phyloP scores from a whole-genome alignment of 352 stramenopile genomes.

The Globisporangium polare region DNA sequence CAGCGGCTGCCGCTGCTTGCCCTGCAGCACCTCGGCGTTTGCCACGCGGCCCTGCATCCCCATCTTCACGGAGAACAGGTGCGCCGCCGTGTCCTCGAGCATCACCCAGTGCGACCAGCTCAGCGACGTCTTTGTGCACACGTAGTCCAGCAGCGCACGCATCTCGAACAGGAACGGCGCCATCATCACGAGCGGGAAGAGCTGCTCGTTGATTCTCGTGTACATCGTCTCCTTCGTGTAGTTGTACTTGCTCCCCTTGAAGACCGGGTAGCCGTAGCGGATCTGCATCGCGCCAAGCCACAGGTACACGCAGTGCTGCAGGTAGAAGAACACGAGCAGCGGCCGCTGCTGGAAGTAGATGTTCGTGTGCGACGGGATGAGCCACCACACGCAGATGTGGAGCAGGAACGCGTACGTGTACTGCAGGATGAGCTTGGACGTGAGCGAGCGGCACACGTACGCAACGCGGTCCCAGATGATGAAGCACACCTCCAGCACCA shows the following conservation, averaged over 20 bases:
- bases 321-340: slow-evolving; percentile 73
- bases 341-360: slow-evolving; percentile 76
- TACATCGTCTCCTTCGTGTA: slow-evolving; percentile 48
- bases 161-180: slow-evolving; percentile 88
- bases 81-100: slow-evolving; percentile 78
- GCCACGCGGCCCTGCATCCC: slow-evolving; percentile 70
- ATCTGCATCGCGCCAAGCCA: slow-evolving; percentile 78
- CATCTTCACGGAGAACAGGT: slow-evolving; percentile 76
- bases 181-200: slow-evolving; percentile 75
- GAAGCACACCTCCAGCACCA: slow-evolving; percentile 74
- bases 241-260: slow-evolving; percentile 80
- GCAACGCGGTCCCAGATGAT: slow-evolving; percentile 86
- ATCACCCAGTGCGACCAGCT: slow-evolving; percentile 79
- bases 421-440: slow-evolving; percentile 72
- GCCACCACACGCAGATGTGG: slow-evolving; percentile 71
- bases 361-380: slow-evolving; percentile 71
- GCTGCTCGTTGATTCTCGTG: slow-evolving; percentile 46
- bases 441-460: slow-evolving; percentile 71
- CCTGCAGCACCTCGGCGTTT: slow-evolving; percentile 68
- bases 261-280: slow-evolving; percentile 83
- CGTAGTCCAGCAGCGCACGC: slow-evolving; percentile 80
- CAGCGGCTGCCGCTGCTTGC: slow-evolving; percentile 73
- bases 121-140: slow-evolving; percentile 83
- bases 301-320: slow-evolving; percentile 75
- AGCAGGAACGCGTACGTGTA: slow-evolving; percentile 70